Base-by-base conservation (phyloP, 768 basidiomycete genomes). In the Kwoniella sp. region DNA sequence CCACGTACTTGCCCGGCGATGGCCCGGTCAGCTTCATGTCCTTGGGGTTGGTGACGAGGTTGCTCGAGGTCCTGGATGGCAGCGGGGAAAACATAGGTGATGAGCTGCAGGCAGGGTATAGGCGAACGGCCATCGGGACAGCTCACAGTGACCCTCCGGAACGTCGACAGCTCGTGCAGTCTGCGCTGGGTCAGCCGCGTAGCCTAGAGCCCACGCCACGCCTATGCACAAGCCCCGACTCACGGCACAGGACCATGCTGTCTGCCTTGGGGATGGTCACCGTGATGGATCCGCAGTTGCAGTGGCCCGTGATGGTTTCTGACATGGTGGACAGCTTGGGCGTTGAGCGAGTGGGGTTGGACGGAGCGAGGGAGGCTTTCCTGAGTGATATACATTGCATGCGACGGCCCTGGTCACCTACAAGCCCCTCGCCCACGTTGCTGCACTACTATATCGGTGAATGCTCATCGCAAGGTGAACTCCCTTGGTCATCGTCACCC, bases 121-220 rank as follows among this genome's bases (percentile, higher is more conserved):
- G n/a, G n/a, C n/a, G n/a, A n/a, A n/a, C n/a, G n/a, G n/a, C n/a
- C n/a, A 32, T 32, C 31, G 15, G 31, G 31, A 32, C 31, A 32
- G 44, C 52, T 33, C n/a, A 54, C 52, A 46, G 11, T 5, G 52
- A 32, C 19, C 52, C 52, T 20, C 52, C 37, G 14, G 52, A 54
- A 20, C 42, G 46, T 11, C 52, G 37, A 36, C 52, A 54, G 22
- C 34, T 46, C 9, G 34, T 36, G 28, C 52, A 54, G 20, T 54
- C 52, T 53, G 25, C 14, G 25, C 17, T 23, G 33, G 44, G 17
- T 45, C 28, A 9, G 10, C 22, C 40, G 17, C 23, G 28, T 6
- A 14, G 22, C 9, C n/a, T 27, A n/a, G 15, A 19, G 20, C 20
- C 10, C 17, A 5, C 15, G 17, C 5, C 9, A 2, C 48, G 15